Evolutionary conservation across 202 grass and related monocot genomes (phyloP).

Genomic region (Zizania palustris): DNA sequence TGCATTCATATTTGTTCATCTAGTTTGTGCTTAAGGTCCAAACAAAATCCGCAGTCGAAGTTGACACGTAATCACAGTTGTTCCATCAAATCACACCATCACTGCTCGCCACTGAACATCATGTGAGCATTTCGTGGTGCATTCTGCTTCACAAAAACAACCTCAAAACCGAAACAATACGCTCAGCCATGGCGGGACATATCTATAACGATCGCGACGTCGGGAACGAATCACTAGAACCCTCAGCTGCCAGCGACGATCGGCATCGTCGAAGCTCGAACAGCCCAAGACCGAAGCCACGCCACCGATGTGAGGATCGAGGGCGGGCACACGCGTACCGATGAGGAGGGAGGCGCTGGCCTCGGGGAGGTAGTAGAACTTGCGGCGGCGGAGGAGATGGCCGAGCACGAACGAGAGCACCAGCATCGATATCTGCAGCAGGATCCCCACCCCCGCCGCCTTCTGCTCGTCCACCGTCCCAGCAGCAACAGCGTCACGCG

Average conservation of each 20-base stretch:
- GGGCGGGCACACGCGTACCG: constrained; percentile 21
- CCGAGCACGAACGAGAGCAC: constrained; percentile 77
- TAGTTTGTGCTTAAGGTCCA: not conserved
- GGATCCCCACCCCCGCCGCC: constrained; percentile 69
- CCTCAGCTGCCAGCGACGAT: not conserved
- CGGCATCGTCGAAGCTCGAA: constrained; percentile 10
- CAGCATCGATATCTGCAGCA: constrained; percentile 85
- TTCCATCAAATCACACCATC: not conserved
- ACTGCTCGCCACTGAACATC: not conserved
- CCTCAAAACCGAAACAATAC: not conserved
- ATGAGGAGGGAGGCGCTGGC: constrained; percentile 81
- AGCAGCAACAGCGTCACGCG: constrained; percentile 32
- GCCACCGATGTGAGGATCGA: not conserved
- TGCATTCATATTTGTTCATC: not conserved
- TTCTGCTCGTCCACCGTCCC: constrained; percentile 65
- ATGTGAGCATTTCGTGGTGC: not conserved
- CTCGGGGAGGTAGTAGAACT: constrained; percentile 78
- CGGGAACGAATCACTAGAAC: not conserved
- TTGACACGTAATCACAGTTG: not conserved
- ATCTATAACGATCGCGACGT: not conserved
- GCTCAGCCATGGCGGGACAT: not conserved
- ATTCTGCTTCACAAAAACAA: constrained; percentile 1
- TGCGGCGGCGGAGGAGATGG: constrained; percentile 70
- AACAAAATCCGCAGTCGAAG: not conserved
- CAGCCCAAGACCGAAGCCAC: not conserved